Percentiles rank a stretch among this genome's conserved stretches.
These are phyloP conservation scores for Aspergillus sp. DNA, from an alignment of 2,329 filamentous ascomycete genomes.

Conservation along the genomic window DNA sequence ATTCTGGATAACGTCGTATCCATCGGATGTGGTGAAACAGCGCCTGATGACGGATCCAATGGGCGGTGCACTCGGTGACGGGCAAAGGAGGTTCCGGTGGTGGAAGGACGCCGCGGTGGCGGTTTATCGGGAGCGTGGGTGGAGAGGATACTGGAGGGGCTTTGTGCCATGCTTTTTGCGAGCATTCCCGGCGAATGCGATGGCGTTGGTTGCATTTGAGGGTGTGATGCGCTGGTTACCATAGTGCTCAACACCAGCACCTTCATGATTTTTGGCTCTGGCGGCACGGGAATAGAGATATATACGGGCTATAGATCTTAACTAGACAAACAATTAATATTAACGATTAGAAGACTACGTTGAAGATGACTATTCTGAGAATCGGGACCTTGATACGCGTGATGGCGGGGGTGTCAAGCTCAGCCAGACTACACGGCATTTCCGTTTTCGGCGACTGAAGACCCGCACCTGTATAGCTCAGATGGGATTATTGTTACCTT, in stretches of 20 bases:
- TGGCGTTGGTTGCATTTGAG: constrained; percentile 91
- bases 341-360: not conserved
- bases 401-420: not conserved
- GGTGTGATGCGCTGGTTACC: constrained; percentile 70
- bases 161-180: constrained; percentile 91
- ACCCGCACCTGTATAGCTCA: not conserved
- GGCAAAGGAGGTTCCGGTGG: constrained; percentile 64
- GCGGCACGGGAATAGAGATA: not conserved
- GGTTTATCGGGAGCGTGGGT: constrained; percentile 75
- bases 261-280: not conserved
- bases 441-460: constrained; percentile 11
- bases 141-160: constrained; percentile 83
- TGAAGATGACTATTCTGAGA: not conserved
- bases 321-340: constrained; percentile 2
- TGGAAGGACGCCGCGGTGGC: constrained; percentile 80
- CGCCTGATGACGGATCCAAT: constrained; percentile 94
- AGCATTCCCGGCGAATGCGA: constrained; percentile 93
- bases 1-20: constrained; percentile 92
- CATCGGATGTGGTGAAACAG: constrained; percentile 92
- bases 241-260: constrained; percentile 17
- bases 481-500: not conserved
- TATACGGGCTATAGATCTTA: constrained; percentile 10
- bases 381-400: not conserved
- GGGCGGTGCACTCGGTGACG: constrained; percentile 67
- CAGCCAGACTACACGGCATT: not conserved